These are phyloP conservation scores for Hypocreales sp. DNA, from an alignment of 2,329 filamentous ascomycete species.

Conservation along the genomic window DNA sequence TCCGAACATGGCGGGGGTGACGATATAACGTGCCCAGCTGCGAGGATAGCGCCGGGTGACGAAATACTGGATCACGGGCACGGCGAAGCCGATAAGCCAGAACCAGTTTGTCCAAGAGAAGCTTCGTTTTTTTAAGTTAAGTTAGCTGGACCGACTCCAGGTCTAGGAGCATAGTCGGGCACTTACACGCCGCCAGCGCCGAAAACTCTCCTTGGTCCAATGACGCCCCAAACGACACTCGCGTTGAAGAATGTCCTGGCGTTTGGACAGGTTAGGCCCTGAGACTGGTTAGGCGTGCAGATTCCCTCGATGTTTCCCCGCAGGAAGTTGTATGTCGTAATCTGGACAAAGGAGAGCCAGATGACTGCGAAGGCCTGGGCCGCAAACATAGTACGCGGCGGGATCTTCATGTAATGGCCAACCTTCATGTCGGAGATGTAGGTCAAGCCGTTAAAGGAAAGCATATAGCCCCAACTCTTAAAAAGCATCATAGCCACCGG, in stretches of 20 bases:
- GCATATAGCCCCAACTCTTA: slow-evolving; percentile 30
- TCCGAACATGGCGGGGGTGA: slow-evolving; percentile 36
- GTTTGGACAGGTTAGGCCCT: slow-evolving; percentile 39
- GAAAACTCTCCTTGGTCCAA: slow-evolving; percentile 24
- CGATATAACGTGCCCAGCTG: slow-evolving; percentile 27
- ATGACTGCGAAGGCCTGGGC: slow-evolving; percentile 23
- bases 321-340: slow-evolving; percentile 20
- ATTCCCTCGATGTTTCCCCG: slow-evolving; percentile 32
- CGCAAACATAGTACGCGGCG: slow-evolving; percentile 30
- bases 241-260: slow-evolving; percentile 44
- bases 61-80: slow-evolving; percentile 32
- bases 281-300: slow-evolving; percentile 29
- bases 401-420: slow-evolving; percentile 38
- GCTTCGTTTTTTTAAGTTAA: background rate
- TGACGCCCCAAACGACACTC: slow-evolving; percentile 46
- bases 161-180: too few species aligned
- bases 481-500: slow-evolving; percentile 33
- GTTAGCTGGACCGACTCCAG: too few species aligned
- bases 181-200: slow-evolving; percentile 14
- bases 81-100: slow-evolving; percentile 34
- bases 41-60: slow-evolving; percentile 29
- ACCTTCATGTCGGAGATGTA: slow-evolving; percentile 34
- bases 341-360: slow-evolving; percentile 22
- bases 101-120: slow-evolving; percentile 36
- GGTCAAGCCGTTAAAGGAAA: slow-evolving; percentile 26